Evolutionary conservation across 495 filamentous ascomycete species (phyloP).

Genomic region (Daldinia childiae): DNA sequence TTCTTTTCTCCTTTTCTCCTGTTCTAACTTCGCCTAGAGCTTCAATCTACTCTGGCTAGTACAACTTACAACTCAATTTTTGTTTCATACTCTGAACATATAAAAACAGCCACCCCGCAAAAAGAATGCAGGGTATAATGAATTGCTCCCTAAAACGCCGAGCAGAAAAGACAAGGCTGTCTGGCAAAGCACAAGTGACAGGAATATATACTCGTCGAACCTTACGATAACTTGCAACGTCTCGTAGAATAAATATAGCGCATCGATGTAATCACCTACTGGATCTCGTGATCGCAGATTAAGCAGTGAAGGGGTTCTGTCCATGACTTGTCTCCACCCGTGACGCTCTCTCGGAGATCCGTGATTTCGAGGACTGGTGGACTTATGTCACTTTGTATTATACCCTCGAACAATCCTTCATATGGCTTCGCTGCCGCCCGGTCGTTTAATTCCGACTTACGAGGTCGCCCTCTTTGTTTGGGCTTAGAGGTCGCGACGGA

Average conservation of each 20-base stretch:
- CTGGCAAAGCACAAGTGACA: slow-evolving; percentile 10
- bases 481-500: slow-evolving; percentile 25
- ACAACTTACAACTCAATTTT: background rate
- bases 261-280: slow-evolving; percentile 30
- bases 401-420: slow-evolving; percentile 55
- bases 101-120: slow-evolving; percentile 33
- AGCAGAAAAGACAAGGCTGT: slow-evolving; percentile 24
- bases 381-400: slow-evolving; percentile 48
- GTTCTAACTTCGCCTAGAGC: background rate
- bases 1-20: too few relatives aligned
- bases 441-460: slow-evolving; percentile 45
- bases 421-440: slow-evolving; percentile 51
- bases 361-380: slow-evolving; percentile 53
- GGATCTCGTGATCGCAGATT: slow-evolving; percentile 52
- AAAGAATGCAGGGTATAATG: slow-evolving; percentile 42
- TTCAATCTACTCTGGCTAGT: slow-evolving; percentile 16
- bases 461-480: slow-evolving; percentile 45
- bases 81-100: slow-evolving; percentile 4
- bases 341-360: slow-evolving; percentile 54
- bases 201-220: slow-evolving; percentile 23
- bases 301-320: slow-evolving; percentile 56
- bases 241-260: background rate
- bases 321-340: slow-evolving; percentile 58
- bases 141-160: slow-evolving; percentile 35
- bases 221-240: background rate